These are phyloP conservation scores for Keithomyces neogunnii DNA, from an alignment of 2,329 filamentous ascomycete species.

Conservation along the genomic window DNA sequence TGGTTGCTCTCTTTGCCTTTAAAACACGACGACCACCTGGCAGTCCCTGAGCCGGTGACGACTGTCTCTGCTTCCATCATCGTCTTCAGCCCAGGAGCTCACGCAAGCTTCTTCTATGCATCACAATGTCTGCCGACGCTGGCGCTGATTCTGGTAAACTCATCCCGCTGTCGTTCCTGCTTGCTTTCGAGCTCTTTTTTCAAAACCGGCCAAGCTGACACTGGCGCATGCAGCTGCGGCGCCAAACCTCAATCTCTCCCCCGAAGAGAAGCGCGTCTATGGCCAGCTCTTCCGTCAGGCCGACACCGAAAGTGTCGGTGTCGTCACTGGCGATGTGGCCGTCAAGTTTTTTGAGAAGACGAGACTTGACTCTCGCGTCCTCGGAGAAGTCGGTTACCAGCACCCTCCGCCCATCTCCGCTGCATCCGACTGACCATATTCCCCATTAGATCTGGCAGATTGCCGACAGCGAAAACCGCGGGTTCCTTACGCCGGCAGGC, in stretches of 20 bases:
- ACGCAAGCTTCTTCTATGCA: slow-evolving; percentile 2
- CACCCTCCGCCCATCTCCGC: neutral
- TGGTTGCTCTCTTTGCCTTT: neutral
- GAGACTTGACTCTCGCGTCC: slow-evolving; percentile 70
- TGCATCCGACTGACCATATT: slow-evolving; percentile 5
- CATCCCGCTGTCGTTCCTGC: neutral
- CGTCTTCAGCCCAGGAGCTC: neutral
- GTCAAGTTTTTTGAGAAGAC: slow-evolving; percentile 99
- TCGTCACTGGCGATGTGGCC: slow-evolving; percentile 91
- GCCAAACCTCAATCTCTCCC: slow-evolving; percentile 73
- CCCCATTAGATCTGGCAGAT: slow-evolving; percentile 87
- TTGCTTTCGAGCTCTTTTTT: neutral
- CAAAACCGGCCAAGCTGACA: slow-evolving; percentile 9
- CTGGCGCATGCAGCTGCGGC: slow-evolving; percentile 37
- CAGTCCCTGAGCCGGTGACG: no score
- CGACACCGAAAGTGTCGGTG: slow-evolving; percentile 82
- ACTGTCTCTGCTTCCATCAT: neutral
- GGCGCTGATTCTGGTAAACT: slow-evolving; percentile 16
- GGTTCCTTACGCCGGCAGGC: slow-evolving; percentile 83
- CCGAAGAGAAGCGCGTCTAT: slow-evolving; percentile 91
- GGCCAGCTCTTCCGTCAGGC: slow-evolving; percentile 89
- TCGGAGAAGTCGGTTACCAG: slow-evolving; percentile 65
- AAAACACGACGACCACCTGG: neutral
- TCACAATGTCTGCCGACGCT: slow-evolving; percentile 16
- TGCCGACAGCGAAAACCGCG: slow-evolving; percentile 92